Evolutionary conservation across 805 yeast genomes (phyloP), one percentile per base, ranked within the genome.

Genomic region (Candida awuae): DNA sequence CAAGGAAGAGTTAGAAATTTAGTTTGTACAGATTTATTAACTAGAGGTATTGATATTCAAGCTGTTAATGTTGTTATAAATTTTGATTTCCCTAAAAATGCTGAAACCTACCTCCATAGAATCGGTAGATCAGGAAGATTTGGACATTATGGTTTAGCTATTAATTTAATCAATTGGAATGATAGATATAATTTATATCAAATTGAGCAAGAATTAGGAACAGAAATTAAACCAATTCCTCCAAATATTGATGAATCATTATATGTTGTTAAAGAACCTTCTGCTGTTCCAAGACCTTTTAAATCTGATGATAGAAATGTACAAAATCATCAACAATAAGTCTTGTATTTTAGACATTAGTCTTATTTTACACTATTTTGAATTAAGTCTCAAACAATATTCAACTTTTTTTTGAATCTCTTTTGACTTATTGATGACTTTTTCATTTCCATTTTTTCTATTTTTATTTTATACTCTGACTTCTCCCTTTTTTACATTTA

Each of bases 81-180:
- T 67, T 92, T 92, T 61, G 98, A 92, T 63, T 92, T 92, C 81
- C 98, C 98, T 45, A 90, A 90, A 63, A 86, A 82, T 38, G 97
- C 97, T 7, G 98, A 92, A 63, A 92, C 97, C 29, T 92, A 92
- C 61, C 73, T 92, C 53, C 98, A 92, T 68, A 84, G 97, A 73
- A 92, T 90, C 53, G 97, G 97, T 73, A 86, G 98, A 71, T 87
- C 97, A 7, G 97, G 98, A 51, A 84, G 98, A 71, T 92, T 85
- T 56, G 98, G 98, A 50, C 98, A 92, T 62, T 77, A 88, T 58
- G 98, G 98, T 71, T 73, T 92, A 59, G 98, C 98, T 23, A 87
- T 92, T 57, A 92, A 92, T 66, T 75, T 92, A 54, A 86, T 92
- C 68, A 85, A 88, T 62, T 90, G 97, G 96, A 80, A 87, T 55